phyloP scores from a whole-genome alignment of 306 rosid genomes.

The Pueraria montana region DNA sequence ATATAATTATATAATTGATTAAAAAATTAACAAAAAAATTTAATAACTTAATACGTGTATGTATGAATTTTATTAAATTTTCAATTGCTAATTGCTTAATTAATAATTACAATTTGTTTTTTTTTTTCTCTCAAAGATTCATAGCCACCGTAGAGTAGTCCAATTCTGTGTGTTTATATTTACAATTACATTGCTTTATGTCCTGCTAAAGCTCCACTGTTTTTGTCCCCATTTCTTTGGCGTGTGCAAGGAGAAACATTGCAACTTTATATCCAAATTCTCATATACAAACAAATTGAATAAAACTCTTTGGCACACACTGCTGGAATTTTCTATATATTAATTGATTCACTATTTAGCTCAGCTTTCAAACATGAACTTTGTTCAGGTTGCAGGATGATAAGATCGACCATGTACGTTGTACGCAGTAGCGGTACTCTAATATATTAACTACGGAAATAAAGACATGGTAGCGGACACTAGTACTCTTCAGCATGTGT shows the following conservation, averaged over 20 bases:
- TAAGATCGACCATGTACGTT: neutral
- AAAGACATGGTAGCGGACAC: constrained; percentile 46
- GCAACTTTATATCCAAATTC: constrained; percentile 7
- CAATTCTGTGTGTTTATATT: neutral
- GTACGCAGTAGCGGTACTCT: constrained; percentile 6
- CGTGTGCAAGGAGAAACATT: neutral
- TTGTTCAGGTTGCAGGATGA: constrained; percentile 43
- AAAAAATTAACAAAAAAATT: too few species aligned
- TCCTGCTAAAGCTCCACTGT: neutral
- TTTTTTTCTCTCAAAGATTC: neutral
- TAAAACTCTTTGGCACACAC: neutral
- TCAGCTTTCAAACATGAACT: neutral
- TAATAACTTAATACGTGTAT: neutral
- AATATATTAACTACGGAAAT: constrained; percentile 41
- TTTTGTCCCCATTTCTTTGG: neutral
- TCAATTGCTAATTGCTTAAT: neutral
- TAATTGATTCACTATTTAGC: neutral
- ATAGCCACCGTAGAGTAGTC: neutral
- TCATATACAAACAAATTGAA: neutral
- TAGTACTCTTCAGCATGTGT: constrained; percentile 39
- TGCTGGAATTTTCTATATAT: neutral
- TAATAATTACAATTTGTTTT: neutral
- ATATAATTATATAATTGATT: neutral
- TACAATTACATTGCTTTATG: neutral
- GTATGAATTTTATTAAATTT: neutral